These are phyloP conservation scores for Tripterygium wilfordii DNA, from an alignment of 177 flowering plant species.

Conservation along the genomic window DNA sequence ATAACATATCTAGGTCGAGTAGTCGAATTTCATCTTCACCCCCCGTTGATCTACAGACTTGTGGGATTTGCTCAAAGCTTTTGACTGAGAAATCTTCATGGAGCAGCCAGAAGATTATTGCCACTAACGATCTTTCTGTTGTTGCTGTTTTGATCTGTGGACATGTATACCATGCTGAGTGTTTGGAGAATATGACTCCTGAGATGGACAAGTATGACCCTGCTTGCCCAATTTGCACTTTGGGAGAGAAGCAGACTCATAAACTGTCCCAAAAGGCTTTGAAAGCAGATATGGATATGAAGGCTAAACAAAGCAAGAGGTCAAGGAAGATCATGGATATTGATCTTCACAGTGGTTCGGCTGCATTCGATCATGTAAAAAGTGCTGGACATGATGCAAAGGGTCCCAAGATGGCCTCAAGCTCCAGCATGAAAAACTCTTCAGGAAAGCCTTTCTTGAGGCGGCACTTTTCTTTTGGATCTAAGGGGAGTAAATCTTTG, in stretches of 20 bases:
- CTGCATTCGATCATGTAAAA: slow-evolving; percentile 15
- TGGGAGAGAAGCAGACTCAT: slow-evolving; percentile 32
- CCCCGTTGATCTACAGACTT: slow-evolving; percentile 37
- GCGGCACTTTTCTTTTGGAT: slow-evolving; percentile 38
- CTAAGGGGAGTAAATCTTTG: slow-evolving; percentile 27
- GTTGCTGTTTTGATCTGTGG: slow-evolving; percentile 41
- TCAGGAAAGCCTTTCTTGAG: slow-evolving; percentile 30
- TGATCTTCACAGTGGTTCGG: slow-evolving; percentile 20
- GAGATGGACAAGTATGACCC: slow-evolving; percentile 42
- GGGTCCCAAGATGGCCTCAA: slow-evolving; percentile 44
- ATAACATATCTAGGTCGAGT: slow-evolving; percentile 47
- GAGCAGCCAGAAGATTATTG: slow-evolving; percentile 50
- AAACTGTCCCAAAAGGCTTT: slow-evolving; percentile 34
- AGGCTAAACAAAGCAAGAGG: slow-evolving; percentile 23
- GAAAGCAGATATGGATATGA: slow-evolving; percentile 32
- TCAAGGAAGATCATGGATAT: slow-evolving; percentile 29
- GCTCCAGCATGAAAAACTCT: slow-evolving; percentile 53
- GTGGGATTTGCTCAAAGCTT: slow-evolving; percentile 55
- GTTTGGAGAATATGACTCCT: slow-evolving; percentile 42
- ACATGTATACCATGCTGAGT: slow-evolving; percentile 46
- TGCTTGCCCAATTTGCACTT: slow-evolving; percentile 40
- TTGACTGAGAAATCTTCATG: slow-evolving; percentile 44
- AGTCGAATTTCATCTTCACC: slow-evolving; percentile 26
- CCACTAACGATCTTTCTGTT: slow-evolving; percentile 28
- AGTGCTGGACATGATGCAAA: slow-evolving; percentile 23